Evolutionary conservation across 306 rosid genomes (phyloP), one percentile per base, ranked within the genome.

Genomic region (Datisca glomerata): DNA sequence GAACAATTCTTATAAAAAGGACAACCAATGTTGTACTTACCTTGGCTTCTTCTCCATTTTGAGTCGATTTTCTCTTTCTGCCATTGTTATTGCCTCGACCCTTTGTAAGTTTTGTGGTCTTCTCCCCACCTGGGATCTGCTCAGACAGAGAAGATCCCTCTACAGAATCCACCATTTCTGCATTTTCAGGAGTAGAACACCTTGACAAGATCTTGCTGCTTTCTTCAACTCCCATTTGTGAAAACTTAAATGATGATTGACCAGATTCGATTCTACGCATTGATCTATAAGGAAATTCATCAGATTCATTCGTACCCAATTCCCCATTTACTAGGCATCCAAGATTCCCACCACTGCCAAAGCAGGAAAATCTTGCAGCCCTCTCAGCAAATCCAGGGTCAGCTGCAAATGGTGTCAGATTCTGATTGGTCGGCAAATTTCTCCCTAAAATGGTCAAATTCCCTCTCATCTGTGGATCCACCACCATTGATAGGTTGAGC

Each of bases 101-200:
- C n/a, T n/a, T n/a, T n/a, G n/a, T 71, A 24, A 42, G 44, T 57
- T 67, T 72, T 35, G 41, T 41, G 18, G 67, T 45, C 24, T 34
- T 43, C 38, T 59, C 72, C 51, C 72, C 63, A 47, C 43, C 22
- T 42, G 74, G 66, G 55, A 58, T 66, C 71, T 69, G 81, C 49
- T 69, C 77, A 29, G 81, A 74, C 31, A 69, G 66, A 2, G 77
- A 61, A 27, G 81, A 74, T 35, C 77, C 81, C 21, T 74, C 81
- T 53, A 68, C 52, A 13, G 81, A 69, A 51, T 66, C 74, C 4
- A 54, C 66, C 27, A 68, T 51, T 43, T 68, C 74, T 12, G 55
- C 61, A 29, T 72, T 67, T 45, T 71, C 78, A 3, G 70, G 78
- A 11, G 78, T 71, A 21, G 73, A 61, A 15, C 69, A 27, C 54